Evolutionary conservation across 2,329 filamentous ascomycete genomes (phyloP), one percentile per base, ranked within the genome.

Genomic region (Penicillium carneum): DNA sequence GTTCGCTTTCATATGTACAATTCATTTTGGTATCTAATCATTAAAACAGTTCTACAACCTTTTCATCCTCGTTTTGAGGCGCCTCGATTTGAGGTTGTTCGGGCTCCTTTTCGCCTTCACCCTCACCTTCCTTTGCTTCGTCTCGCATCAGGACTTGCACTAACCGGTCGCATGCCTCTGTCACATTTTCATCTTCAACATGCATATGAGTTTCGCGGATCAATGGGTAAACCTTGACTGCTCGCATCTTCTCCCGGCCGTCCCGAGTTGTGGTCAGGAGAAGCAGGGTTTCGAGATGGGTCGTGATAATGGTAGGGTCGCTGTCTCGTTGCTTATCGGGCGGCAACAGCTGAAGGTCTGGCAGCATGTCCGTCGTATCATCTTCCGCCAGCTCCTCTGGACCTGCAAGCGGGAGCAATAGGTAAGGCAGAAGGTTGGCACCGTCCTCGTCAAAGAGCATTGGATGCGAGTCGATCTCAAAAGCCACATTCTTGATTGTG

Each of bases 401-500:
- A 0, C 94, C 94, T 71, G 90, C 94, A 49, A 98, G 88, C 0
- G 95, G 94, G 7, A 97, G 84, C 10, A 99, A 81, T 16, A 98
- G 82, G 76, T 98, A 98, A 0, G 94, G 93, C 4, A 98, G 80
- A 16, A 98, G 84, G 70, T 96, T 90, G 51, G 93, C 88, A 41
- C 88, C 88, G 18, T 88, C 86, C 53, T 90, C 87, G 0, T 86
- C 84, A 47, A 97, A 79, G 55, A 97, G 88, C 1, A 84, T 80
- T 0, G 86, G 82, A 71, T 98, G 94, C 0, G 89, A 85, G 3
- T 86, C 79, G 6, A 94, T 79, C 71, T 96, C 90, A 74, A 99
- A 98, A 7, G 92, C 88, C 33, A 91, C 87, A 74, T 99, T 99
- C 78, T 98, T 98, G 75, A 99, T 92, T 10, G 92, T 95, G 63